Evolutionary conservation across 2,329 filamentous ascomycete species (phyloP).

Genomic region (Diaporthe sp.): DNA sequence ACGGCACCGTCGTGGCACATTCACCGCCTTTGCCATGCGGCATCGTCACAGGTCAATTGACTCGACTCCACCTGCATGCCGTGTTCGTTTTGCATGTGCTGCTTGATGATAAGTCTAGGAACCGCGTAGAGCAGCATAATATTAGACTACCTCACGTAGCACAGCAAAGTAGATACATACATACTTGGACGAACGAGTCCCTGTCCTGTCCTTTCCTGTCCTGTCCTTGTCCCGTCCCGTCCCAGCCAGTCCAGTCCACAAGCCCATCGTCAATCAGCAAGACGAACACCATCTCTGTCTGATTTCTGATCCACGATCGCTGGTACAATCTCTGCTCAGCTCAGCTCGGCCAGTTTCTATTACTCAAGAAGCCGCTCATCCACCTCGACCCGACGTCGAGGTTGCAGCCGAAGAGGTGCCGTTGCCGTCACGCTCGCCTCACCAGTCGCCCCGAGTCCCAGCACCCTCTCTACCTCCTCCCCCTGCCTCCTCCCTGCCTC

Average conservation of each 20-base stretch:
- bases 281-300: neutral
- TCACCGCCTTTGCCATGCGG: slow-evolving; percentile 32
- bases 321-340: slow-evolving; percentile 4
- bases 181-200: neutral
- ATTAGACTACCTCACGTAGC: neutral
- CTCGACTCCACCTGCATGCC: slow-evolving; percentile 28
- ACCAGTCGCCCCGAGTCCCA: slow-evolving; percentile 1
- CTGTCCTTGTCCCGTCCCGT: too few species aligned
- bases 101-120: neutral
- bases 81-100: slow-evolving; percentile 17
- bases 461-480: neutral
- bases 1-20: slow-evolving; percentile 23
- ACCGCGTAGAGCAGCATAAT: slow-evolving; percentile 4
- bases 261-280: too few species aligned
- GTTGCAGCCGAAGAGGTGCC: slow-evolving; percentile 31
- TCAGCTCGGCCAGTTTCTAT: slow-evolving; percentile 11
- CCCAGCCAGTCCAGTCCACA: neutral
- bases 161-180: neutral
- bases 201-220: neutral
- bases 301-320: neutral
- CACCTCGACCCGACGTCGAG: slow-evolving; percentile 16
- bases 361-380: slow-evolving; percentile 22
- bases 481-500: neutral
- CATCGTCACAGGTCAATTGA: slow-evolving; percentile 32
- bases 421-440: slow-evolving; percentile 7